Evolutionary conservation across 345 rosid species (phyloP).

Genomic region (Gynandropsis gynandra): DNA sequence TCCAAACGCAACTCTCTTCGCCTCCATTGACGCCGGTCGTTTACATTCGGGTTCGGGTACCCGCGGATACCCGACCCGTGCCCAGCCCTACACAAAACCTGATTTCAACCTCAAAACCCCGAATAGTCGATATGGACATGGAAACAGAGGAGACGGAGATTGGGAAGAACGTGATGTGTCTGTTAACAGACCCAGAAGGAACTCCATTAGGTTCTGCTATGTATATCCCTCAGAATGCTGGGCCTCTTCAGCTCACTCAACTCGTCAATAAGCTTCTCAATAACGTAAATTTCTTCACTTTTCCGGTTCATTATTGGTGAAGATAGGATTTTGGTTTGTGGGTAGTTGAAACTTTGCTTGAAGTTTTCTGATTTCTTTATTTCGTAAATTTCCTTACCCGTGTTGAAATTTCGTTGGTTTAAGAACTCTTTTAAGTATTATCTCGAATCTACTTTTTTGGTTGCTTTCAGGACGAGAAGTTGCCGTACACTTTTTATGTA

Average conservation of each 20-base stretch:
- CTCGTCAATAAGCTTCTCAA: constrained; percentile 79
- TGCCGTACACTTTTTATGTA: constrained; percentile 80
- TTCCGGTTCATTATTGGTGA: not conserved
- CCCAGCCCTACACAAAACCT: no score
- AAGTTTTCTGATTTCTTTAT: not conserved
- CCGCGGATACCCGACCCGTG: no score
- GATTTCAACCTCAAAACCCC: no score
- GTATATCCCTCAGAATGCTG: constrained; percentile 76
- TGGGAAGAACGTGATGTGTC: constrained; percentile 67
- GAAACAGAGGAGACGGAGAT: constrained; percentile 26
- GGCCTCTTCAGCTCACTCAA: constrained; percentile 74
- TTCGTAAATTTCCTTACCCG: not conserved
- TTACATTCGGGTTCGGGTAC: no score
- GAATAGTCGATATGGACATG: constrained; percentile 25
- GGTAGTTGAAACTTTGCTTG: not conserved
- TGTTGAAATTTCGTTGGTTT: not conserved
- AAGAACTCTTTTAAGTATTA: not conserved
- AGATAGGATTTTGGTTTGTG: constrained; percentile 7
- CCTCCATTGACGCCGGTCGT: no score
- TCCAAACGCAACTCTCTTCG: no score
- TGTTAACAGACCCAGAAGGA: constrained; percentile 79
- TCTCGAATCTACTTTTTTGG: constrained; percentile 14
- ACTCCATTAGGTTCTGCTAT: constrained; percentile 53
- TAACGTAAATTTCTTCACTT: constrained; percentile 38
- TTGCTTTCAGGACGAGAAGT: constrained; percentile 62